These are phyloP conservation scores for Colletotrichum kahawae DNA, from an alignment of 2,329 filamentous ascomycete species.

Conservation along the genomic window DNA sequence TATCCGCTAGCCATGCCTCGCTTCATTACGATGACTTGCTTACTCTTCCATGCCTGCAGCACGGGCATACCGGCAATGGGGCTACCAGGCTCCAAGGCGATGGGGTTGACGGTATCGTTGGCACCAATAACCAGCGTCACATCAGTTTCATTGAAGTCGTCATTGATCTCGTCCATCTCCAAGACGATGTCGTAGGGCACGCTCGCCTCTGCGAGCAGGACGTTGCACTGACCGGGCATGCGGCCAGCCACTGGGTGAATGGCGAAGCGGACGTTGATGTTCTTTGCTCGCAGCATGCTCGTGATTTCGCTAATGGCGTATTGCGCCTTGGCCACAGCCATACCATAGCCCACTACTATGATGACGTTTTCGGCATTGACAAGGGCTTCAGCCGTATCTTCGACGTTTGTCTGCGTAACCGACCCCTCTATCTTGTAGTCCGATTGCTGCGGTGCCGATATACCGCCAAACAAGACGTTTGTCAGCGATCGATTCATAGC, in stretches of 20 bases:
- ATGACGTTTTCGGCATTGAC: constrained; percentile 83
- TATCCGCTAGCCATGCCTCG: constrained; percentile 87
- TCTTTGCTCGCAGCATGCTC: constrained; percentile 72
- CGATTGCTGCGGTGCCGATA: constrained; percentile 61
- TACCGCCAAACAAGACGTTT: constrained; percentile 88
- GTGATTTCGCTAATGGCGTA: constrained; percentile 89
- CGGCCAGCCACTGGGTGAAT: constrained; percentile 90
- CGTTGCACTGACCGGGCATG: constrained; percentile 94
- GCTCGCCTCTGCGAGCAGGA: constrained; percentile 83
- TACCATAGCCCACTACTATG: constrained; percentile 90
- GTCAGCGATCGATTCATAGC: constrained; percentile 92
- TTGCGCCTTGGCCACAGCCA: constrained; percentile 93
- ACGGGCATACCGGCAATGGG: constrained; percentile 94
- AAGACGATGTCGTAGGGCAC: constrained; percentile 92
- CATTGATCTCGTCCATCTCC: constrained; percentile 97
- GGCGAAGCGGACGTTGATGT: constrained; percentile 83
- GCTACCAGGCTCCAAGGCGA: constrained; percentile 81
- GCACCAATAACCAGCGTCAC: constrained; percentile 88
- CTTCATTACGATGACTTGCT: constrained; percentile 94
- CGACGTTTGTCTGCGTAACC: constrained; percentile 78
- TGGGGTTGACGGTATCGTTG: constrained; percentile 92
- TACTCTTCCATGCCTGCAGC: constrained; percentile 91
- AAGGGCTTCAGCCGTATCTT: constrained; percentile 80
- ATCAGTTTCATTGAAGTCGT: constrained; percentile 86
- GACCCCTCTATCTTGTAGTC: constrained; percentile 81